Base-by-base conservation (phyloP, 257 asterid genomes). In the Solanum virginianum region DNA sequence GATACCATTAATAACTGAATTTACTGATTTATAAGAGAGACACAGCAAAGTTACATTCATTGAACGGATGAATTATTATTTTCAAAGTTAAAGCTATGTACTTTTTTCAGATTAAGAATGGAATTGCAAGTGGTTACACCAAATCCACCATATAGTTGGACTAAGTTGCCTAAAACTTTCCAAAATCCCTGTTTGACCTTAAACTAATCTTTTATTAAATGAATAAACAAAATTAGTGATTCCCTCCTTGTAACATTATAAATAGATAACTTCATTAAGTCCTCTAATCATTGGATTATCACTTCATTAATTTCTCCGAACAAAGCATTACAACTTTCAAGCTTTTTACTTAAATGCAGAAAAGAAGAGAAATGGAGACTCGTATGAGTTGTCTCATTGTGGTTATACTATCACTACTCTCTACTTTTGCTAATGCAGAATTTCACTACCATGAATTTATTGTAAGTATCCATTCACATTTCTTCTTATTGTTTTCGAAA, bases 371-470 rank as follows among this genome's bases (percentile, higher is more conserved):
- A 83, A 92, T 88, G 89, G 72, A 88, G 74, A 75, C 90, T 53
- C 32, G 63, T 14, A 47, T 56, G 36, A 12, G 26, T 13, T 59
- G 74, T 77, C 70, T 55, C 39, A 80, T 88, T 66, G 66, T 90
- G 43, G 85, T 71, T 87, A 47, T 87, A 22, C 60, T 88, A 18
- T 80, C 84, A 75, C 51, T 83, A 29, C 51, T 81, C 36, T 80
- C 91, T 60, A 77, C 88, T 62, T 80, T 85, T 32, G 87, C 90
- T 1, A 68, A 80, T 84, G 92, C 94, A 18, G 96, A 93, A 83
- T 89, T 87, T 85, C 92, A 87, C 82, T 89, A 85, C 92, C 90
- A 91, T 74, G 85, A 87, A 26, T 93, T 93, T 54, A 87, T 85
- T 10, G 96, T 91, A 91, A 41, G 92, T 51, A 22, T 39, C 4